Percentiles rank a stretch among this genome's conserved stretches.
phyloP scores from a whole-genome alignment of 129 eudicot species.

The Flaveria sonorensis region DNA sequence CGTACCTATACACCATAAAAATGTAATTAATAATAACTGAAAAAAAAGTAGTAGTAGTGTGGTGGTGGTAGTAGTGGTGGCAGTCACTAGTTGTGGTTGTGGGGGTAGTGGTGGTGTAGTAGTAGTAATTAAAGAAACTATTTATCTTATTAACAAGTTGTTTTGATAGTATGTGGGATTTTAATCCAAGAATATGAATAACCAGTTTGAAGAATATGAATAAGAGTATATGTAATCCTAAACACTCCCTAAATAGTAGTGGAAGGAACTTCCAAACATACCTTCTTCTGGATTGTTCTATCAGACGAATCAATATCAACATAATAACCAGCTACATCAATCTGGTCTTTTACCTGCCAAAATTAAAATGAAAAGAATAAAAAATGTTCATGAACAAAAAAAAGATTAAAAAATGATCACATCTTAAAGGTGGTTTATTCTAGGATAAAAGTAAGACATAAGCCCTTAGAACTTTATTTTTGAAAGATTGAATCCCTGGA shows the following conservation, averaged over 20 bases:
- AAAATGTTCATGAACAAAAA: neutral
- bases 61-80: neutral
- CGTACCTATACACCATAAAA: constrained; percentile 51
- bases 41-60: too few relatives aligned
- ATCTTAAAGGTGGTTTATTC: too few relatives aligned
- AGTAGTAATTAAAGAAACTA: neutral
- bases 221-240: neutral
- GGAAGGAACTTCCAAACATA: constrained; percentile 18
- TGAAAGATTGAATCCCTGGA: neutral
- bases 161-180: neutral
- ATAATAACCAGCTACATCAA: constrained; percentile 74
- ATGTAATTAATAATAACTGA: neutral
- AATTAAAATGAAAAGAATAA: neutral
- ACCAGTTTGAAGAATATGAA: neutral
- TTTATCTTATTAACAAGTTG: neutral
- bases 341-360: constrained; percentile 62
- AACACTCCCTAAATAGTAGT: neutral
- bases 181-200: neutral
- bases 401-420: too few relatives aligned
- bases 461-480: neutral
- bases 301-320: constrained; percentile 85
- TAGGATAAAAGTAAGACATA: neutral
- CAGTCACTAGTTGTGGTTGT: neutral
- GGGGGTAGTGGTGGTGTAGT: too few relatives aligned
- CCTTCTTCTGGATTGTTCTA: constrained; percentile 86